Evolutionary conservation across 2,329 filamentous ascomycete species (phyloP), one percentile per base, ranked within the genome.

Genomic region (Gaeumannomyces sp.): DNA sequence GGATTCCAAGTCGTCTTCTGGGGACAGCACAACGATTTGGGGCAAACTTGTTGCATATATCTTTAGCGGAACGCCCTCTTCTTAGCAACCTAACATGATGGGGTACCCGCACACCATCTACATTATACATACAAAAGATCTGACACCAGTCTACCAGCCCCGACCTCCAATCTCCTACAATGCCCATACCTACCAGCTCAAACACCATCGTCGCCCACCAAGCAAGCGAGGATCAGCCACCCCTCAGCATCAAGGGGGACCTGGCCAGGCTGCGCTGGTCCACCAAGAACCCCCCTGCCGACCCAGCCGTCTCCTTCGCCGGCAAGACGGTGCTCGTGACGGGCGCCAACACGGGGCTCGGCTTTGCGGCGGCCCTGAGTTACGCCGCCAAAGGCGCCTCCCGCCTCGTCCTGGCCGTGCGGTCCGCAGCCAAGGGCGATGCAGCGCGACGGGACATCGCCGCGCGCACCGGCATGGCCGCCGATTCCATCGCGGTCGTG

Each of bases 331-430:
- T 78, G 59, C 74, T 80, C 6, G 72, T 80, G 1, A 79, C 77
- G 0, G 79, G 79, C 1, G 72, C 76, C 11, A 81, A 80, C 63
- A 71, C 70, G 0, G 78, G 79, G 5, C 69, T 80, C 1, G 78
- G 79, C 0, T 69, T 75, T 0, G 78, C 80, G 64, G 72, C 77
- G 0, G 71, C 74, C 16, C 72, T 71, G 2, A 73, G 78, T 19
- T 70, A 77, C 13, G 69, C 73, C 1, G 70, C 70, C 0, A 72
- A 78, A 0, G 71, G 72, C 0, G 70, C 73, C 0, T 68, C 68
- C 1, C 73, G 72, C 33, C 68, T 79, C 25, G 78, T 79, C 64
- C 71, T 80, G 67, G 77, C 73, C 13, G 73, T 76, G 2, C 75
- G 77, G 3, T 72, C 69, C 7, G 25, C 76, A 0, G 68, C 72